Evolutionary conservation across 208 protist genomes (phyloP), one percentile per base, ranked within the genome.

Genomic region (Leptomonas pyrrhocoris): DNA sequence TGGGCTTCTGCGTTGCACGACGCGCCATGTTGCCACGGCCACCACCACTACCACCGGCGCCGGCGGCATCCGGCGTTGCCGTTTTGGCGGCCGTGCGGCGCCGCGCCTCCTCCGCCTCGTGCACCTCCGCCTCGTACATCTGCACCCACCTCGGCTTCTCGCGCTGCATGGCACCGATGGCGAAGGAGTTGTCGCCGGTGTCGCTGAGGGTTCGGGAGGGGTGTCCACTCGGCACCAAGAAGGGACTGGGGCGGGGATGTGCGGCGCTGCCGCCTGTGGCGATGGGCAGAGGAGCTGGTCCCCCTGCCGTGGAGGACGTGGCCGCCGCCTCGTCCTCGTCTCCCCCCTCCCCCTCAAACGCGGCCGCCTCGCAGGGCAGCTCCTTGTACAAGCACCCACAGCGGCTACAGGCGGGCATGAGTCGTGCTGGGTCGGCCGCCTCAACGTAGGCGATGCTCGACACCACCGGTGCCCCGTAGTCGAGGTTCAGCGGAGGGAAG

Each of bases 371-470:
- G 2, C 56, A 45, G 7, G 55, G 53, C 21, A 68, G 45, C 43
- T 79, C 76, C 54, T 68, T 79, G 77, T 88, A 93, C 21, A 96
- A 53, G 56, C 60, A 94, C 0, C 90, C 90, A 73, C 90, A 96
- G n/a, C 74, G 72, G 25, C 65, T 68, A 74, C 90, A 96, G 11
- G 79, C 80, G 19, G 90, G 86, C 65, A 81, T 79, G 57, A 96
- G 75, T 58, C 79, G 70, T 12, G 59, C 70, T 30, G 90, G 90
- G 50, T 90, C 81, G 18, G 90, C 90, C 16, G 90, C 88, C 61
- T 96, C 90, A 77, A 96, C 77, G 73, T 88, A 96, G 3, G 72
- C 68, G 16, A 86, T 69, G 15, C 61, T 79, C n/a, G 90, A 94
- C 28, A 83, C 78, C 30, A 84, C 74, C 21, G 88, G 88, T 7